These are phyloP conservation scores for Tolypocladium nubicola DNA, from an alignment of 2,329 filamentous ascomycete species.

Conservation along the genomic window DNA sequence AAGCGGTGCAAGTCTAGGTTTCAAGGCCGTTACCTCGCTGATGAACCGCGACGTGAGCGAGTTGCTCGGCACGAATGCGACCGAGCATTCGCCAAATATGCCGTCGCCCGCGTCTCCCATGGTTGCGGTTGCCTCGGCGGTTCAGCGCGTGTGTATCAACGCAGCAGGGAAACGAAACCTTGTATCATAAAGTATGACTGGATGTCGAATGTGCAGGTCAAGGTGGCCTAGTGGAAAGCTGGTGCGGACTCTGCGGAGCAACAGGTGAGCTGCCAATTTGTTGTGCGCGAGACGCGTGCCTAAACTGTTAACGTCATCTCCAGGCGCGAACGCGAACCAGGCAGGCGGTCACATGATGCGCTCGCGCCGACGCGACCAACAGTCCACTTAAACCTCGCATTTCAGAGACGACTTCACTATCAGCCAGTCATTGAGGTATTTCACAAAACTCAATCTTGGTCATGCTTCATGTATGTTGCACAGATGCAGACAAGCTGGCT, in stretches of 20 bases:
- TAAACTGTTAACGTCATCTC: background rate
- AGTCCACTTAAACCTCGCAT: background rate
- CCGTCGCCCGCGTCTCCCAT: conserved; percentile 20
- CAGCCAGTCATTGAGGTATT: no score
- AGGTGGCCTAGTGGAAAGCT: background rate
- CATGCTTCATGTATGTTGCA: background rate
- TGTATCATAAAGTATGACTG: background rate
- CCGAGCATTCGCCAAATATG: conserved; percentile 30
- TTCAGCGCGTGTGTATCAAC: background rate
- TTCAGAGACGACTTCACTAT: background rate
- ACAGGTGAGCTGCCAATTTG: background rate
- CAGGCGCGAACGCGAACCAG: conserved; percentile 20
- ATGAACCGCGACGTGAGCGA: conserved; percentile 28
- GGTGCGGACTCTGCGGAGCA: background rate
- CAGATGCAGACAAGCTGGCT: background rate
- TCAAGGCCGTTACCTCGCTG: conserved; percentile 20
- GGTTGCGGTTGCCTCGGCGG: conserved; percentile 1
- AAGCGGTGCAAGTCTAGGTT: background rate
- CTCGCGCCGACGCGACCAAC: background rate
- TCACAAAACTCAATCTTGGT: background rate
- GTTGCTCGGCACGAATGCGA: conserved; percentile 35
- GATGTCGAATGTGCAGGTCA: background rate
- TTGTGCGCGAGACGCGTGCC: conserved; percentile 6
- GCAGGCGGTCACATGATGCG: conserved; percentile 24
- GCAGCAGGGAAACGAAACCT: background rate